phyloP scores from a whole-genome alignment of 2,329 filamentous ascomycete genomes.

The Ophiocordyceps australis region DNA sequence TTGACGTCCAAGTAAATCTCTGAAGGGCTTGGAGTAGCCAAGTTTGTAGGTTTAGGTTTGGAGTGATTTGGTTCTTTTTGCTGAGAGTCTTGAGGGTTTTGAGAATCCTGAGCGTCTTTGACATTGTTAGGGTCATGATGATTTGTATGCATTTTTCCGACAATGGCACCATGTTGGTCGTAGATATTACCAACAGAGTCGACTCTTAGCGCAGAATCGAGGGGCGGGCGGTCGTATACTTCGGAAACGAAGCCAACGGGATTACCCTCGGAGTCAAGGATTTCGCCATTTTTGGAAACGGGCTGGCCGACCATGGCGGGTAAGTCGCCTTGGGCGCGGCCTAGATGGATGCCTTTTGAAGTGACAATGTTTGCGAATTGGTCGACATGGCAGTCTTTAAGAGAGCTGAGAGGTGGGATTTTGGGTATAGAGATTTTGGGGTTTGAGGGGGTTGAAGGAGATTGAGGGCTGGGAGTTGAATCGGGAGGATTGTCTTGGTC shows the following conservation, averaged over 20 bases:
- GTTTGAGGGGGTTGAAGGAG: too few species aligned
- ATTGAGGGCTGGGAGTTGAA: too few species aligned
- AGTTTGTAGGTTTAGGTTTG: too few species aligned
- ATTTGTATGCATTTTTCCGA: constrained; percentile 45
- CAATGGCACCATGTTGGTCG: constrained; percentile 33
- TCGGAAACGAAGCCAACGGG: constrained; percentile 59
- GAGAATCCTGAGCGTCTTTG: too few species aligned
- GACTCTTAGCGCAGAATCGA: constrained; percentile 32
- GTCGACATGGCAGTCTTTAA: constrained; percentile 29
- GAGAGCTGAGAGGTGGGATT: too few species aligned
- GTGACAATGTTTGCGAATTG: constrained; percentile 36
- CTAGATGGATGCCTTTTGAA: constrained; percentile 28
- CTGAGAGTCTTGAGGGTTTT: too few species aligned
- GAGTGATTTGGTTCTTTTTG: too few species aligned
- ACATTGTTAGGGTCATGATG: too few species aligned
- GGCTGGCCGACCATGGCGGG: constrained; percentile 33
- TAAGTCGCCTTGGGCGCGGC: constrained; percentile 32
- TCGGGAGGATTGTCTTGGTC: too few species aligned
- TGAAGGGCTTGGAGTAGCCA: constrained; percentile 21
- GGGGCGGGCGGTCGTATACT: constrained; percentile 29
- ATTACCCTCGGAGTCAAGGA: constrained; percentile 63
- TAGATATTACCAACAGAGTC: constrained; percentile 39
- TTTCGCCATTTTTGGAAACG: constrained; percentile 24
- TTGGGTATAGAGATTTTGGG: too few species aligned
- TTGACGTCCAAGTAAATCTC: constrained; percentile 39